These are phyloP conservation scores for Xylariales sp. DNA, from an alignment of 2,329 filamentous ascomycete genomes.

Conservation along the genomic window DNA sequence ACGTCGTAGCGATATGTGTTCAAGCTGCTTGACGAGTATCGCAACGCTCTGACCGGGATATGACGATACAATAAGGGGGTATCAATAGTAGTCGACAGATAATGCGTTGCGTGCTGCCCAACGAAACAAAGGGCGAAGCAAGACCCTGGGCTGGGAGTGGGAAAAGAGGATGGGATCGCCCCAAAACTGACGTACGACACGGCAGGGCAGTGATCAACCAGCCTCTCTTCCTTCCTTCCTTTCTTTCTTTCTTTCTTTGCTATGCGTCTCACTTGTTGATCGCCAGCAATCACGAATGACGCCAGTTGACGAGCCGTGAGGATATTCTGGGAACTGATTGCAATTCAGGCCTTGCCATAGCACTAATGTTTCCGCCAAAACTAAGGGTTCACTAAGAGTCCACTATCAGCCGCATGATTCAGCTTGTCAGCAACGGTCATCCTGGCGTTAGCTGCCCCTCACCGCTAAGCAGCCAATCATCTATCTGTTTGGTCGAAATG, in stretches of 20 bases:
- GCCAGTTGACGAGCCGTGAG: too few species aligned
- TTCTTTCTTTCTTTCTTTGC: background rate
- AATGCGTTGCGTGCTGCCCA: background rate
- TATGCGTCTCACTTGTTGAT: too few species aligned
- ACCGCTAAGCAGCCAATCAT: conserved; percentile 2
- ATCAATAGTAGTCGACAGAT: conserved; percentile 1
- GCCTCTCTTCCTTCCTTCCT: background rate
- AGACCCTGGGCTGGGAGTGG: background rate
- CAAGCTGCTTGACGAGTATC: too few species aligned
- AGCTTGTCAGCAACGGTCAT: conserved; percentile 2
- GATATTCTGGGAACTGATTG: too few species aligned
- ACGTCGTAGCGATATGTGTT: too few species aligned
- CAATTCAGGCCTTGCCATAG: too few species aligned
- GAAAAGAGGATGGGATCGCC: conserved; percentile 7
- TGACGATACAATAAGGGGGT: background rate
- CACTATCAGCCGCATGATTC: conserved; percentile 8
- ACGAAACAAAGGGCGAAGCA: background rate
- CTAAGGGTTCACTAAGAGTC: conserved; percentile 4
- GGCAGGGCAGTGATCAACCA: background rate
- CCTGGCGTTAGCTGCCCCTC: background rate
- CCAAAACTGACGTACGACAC: conserved; percentile 7
- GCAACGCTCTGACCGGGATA: too few species aligned
- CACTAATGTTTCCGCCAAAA: conserved; percentile 2
- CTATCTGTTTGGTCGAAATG: background rate
- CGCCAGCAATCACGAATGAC: too few species aligned